A percentile compares a stretch with the other conserved stretches of the same genome.
phyloP scores from a whole-genome alignment of 1,139 yeast genomes.

The Lodderomyces theae region DNA sequence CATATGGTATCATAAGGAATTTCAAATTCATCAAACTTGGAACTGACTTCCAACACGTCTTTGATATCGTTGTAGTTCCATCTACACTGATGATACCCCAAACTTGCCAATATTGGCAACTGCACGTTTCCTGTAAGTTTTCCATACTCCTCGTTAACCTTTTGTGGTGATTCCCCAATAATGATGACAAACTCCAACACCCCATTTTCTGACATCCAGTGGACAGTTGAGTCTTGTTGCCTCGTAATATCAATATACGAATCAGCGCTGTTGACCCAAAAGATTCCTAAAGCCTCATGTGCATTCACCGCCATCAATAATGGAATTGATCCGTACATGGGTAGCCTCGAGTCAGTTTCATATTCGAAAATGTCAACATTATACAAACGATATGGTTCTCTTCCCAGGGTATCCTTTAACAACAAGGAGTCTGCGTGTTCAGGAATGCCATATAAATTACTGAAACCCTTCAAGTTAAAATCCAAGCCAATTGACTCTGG shows the following conservation, averaged over 20 bases:
- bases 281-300: constrained; percentile 65
- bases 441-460: constrained; percentile 84
- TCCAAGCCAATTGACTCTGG: constrained; percentile 90
- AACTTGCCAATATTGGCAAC: constrained; percentile 76
- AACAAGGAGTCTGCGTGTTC: constrained; percentile 87
- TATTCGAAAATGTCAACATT: constrained; percentile 96
- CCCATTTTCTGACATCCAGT: constrained; percentile 95
- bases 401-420: constrained; percentile 60
- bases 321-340: constrained; percentile 96
- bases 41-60: constrained; percentile 71
- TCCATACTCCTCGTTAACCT: constrained; percentile 63
- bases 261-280: constrained; percentile 94
- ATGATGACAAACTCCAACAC: constrained; percentile 71
- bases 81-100: constrained; percentile 94
- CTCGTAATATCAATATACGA: constrained; percentile 76
- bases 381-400: constrained; percentile 76
- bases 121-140: constrained; percentile 69
- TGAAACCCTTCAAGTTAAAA: constrained; percentile 57
- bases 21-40: constrained; percentile 65
- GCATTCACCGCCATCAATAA: constrained; percentile 69
- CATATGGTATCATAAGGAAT: constrained; percentile 93
- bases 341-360: constrained; percentile 72
- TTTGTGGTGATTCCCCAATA: constrained; percentile 59
- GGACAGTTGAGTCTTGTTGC: constrained; percentile 46
- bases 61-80: constrained; percentile 93